Evolutionary conservation across 768 basidiomycete genomes (phyloP).

Genomic region (Sarcodon aspratus): DNA sequence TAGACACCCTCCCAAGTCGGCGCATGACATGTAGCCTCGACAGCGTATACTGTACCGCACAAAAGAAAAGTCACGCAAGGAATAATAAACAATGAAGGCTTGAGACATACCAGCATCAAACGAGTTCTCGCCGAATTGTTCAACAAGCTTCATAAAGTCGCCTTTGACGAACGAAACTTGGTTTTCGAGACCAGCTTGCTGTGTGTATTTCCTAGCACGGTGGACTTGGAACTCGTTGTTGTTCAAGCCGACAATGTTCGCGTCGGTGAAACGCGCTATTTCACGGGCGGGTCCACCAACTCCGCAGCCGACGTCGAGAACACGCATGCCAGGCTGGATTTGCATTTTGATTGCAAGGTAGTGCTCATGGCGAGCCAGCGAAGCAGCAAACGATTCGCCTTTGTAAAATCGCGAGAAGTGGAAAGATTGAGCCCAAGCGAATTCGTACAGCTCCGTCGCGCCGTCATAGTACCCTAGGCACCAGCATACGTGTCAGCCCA

Average conservation of each 20-base stretch:
- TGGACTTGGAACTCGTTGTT: constrained; percentile 94
- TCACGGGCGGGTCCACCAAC: constrained; percentile 95
- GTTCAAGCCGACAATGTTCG: constrained; percentile 76
- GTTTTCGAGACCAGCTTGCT: constrained; percentile 58
- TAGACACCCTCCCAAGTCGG: constrained; percentile 96
- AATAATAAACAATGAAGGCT: background rate
- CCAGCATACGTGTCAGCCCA: background rate
- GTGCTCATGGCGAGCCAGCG: constrained; percentile 92
- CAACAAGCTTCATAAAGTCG: constrained; percentile 91
- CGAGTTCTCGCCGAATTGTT: constrained; percentile 84
- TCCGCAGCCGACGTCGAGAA: constrained; percentile 97
- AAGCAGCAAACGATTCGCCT: constrained; percentile 67
- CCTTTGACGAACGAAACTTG: constrained; percentile 82
- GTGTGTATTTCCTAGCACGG: constrained; percentile 78
- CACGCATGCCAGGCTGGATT: constrained; percentile 83
- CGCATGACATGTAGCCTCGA: constrained; percentile 96
- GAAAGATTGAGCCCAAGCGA: constrained; percentile 86
- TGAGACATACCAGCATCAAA: constrained; percentile 80
- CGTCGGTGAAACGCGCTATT: constrained; percentile 87
- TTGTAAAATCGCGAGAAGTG: constrained; percentile 97
- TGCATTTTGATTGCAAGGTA: constrained; percentile 85
- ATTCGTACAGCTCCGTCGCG: constrained; percentile 91
- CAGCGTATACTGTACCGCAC: constrained; percentile 65
- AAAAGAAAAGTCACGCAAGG: constrained; percentile 1
- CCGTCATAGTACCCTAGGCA: constrained; percentile 87